A percentile compares a stretch with the other conserved stretches of the same genome.
These are phyloP conservation scores for Ammopiptanthus mongolicus DNA, from an alignment of 306 rosid genomes.

Conservation along the genomic window DNA sequence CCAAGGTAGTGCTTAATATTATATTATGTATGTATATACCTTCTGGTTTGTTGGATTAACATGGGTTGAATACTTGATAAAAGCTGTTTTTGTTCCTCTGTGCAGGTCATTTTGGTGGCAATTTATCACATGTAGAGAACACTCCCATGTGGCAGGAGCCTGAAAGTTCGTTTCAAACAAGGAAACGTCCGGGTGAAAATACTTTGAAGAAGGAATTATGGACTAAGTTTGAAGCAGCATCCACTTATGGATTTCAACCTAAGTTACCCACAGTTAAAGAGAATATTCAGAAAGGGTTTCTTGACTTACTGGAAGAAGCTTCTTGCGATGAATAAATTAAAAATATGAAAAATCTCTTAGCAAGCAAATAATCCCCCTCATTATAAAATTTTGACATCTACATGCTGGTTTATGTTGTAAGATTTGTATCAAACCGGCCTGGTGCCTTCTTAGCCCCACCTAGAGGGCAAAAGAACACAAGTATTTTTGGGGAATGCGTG, in stretches of 20 bases:
- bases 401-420: constrained; percentile 27
- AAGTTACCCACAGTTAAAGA: constrained; percentile 18
- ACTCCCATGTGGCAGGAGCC: constrained; percentile 65
- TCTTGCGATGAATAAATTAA: constrained; percentile 41
- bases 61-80: background rate
- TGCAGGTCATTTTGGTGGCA: constrained; percentile 39
- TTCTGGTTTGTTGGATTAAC: background rate
- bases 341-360: constrained; percentile 16
- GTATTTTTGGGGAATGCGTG: background rate
- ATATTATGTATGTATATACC: background rate
- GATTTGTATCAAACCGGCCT: constrained; percentile 5
- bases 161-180: constrained; percentile 43
- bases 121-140: constrained; percentile 33
- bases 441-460: constrained; percentile 2
- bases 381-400: constrained; percentile 25
- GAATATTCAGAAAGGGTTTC: constrained; percentile 54
- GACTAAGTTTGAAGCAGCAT: constrained; percentile 84
- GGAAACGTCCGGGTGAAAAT: constrained; percentile 77
- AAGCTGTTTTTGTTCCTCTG: background rate
- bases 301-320: constrained; percentile 84
- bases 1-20: constrained; percentile 41
- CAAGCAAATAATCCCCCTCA: constrained; percentile 3
- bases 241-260: constrained; percentile 30
- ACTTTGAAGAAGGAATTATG: constrained; percentile 89
- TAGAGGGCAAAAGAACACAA: background rate